These are phyloP conservation scores for Dichotomopilus funicola DNA, from an alignment of 2,329 filamentous ascomycete genomes.

Conservation along the genomic window DNA sequence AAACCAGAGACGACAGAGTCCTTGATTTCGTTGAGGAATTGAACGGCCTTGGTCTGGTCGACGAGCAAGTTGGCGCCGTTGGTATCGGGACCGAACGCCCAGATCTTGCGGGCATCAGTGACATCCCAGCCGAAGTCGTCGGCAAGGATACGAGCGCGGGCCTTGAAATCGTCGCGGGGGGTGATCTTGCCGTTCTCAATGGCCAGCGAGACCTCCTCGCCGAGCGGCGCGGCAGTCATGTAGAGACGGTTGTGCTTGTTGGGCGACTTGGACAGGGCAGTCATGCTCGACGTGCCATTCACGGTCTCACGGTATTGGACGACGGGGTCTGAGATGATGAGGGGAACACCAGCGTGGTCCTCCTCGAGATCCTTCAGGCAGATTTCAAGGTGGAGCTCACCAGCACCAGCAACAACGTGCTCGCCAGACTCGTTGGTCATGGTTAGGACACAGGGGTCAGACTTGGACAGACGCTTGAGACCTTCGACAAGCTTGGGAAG, in stretches of 20 bases:
- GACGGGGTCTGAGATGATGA: conserved; percentile 96
- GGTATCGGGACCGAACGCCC: conserved; percentile 98
- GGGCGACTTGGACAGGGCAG: conserved; percentile 96
- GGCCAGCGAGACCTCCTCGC: conserved; percentile 82
- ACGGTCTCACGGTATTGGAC: conserved; percentile 99
- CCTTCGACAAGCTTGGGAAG: conserved; percentile 99
- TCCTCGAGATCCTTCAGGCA: conserved; percentile 99
- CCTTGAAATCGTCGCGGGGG: conserved; percentile 98
- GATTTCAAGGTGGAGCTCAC: conserved; percentile 99
- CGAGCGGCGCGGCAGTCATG: conserved; percentile 83
- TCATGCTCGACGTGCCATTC: conserved; percentile 76
- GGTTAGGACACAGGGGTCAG: conserved; percentile 95
- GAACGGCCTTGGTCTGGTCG: conserved; percentile 99
- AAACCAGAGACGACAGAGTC: conserved; percentile 99
- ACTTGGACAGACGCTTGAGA: conserved; percentile 99
- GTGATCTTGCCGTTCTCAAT: conserved; percentile 90
- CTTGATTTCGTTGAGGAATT: conserved; percentile 99
- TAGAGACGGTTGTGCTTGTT: conserved; percentile 99
- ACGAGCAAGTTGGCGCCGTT: conserved; percentile 96
- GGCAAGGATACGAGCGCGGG: conserved; percentile 88
- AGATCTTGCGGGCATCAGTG: conserved; percentile 99
- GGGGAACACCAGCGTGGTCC: conserved; percentile 97
- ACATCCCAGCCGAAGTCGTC: conserved; percentile 99
- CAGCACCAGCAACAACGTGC: conserved; percentile 97
- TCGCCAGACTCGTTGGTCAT: conserved; percentile 87